phyloP scores from a whole-genome alignment of 257 asterid species.

The Solanum neorickii region DNA sequence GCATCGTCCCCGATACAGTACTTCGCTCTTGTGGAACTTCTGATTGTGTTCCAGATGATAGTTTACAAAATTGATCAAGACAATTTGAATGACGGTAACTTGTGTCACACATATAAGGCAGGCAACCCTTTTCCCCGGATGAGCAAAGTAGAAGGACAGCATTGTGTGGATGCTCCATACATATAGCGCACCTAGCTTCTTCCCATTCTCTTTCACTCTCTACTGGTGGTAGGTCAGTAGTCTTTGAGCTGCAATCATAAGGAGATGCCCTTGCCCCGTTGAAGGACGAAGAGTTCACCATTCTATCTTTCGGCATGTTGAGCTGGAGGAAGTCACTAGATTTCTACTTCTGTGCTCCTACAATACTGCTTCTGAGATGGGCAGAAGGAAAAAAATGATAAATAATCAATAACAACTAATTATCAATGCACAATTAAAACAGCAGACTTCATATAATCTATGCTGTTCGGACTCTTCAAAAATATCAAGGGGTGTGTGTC shows the following conservation, averaged over 20 bases:
- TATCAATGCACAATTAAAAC: background rate
- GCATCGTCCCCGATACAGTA: background rate
- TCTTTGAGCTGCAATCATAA: conserved; percentile 38
- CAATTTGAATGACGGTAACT: conserved; percentile 76
- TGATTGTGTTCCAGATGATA: conserved; percentile 14
- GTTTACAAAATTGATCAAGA: conserved; percentile 46
- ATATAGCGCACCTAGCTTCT: conserved; percentile 64
- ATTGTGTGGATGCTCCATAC: conserved; percentile 69
- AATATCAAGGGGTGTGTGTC: background rate
- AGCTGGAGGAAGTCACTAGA: conserved; percentile 7
- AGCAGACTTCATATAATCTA: background rate
- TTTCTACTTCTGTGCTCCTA: conserved; percentile 13
- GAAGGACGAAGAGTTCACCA: conserved; percentile 34
- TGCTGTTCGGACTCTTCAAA: background rate
- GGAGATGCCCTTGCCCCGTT: conserved; percentile 47
- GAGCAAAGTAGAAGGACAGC: conserved; percentile 51
- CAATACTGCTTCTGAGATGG: conserved; percentile 11
- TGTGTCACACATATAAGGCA: conserved; percentile 77
- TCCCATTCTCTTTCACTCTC: conserved; percentile 56
- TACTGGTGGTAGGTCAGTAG: conserved; percentile 13
- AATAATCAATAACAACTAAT: background rate
- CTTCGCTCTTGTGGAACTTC: background rate
- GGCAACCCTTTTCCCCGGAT: conserved; percentile 53
- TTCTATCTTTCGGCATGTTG: conserved; percentile 69
- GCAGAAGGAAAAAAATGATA: background rate